These are phyloP conservation scores for Carex littledalei DNA, from an alignment of 176 grass and related monocot genomes.

Conservation along the genomic window DNA sequence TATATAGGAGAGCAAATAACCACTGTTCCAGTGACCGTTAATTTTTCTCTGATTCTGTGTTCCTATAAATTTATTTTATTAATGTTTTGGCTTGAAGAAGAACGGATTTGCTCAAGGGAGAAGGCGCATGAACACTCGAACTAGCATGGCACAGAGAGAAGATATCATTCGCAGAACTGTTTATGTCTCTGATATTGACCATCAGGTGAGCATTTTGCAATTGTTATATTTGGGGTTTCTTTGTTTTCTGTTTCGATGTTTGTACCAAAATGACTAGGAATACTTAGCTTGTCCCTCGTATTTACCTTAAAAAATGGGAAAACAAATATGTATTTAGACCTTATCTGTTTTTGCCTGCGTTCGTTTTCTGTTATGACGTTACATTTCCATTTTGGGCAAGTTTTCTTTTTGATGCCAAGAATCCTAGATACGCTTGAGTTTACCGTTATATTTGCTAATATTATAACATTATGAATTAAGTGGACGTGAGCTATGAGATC, in stretches of 20 bases:
- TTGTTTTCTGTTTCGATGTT: background rate
- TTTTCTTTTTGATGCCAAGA: background rate
- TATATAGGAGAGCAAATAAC: background rate
- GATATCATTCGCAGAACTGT: constrained; percentile 87
- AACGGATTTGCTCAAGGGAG: constrained; percentile 49
- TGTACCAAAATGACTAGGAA: background rate
- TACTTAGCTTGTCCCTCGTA: background rate
- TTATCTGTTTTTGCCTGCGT: background rate
- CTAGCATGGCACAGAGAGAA: constrained; percentile 80
- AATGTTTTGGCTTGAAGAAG: constrained; percentile 44
- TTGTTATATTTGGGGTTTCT: background rate
- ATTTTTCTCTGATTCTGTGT: background rate
- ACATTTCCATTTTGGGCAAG: background rate
- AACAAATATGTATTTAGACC: background rate
- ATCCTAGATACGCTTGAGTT: background rate
- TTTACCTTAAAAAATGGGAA: background rate
- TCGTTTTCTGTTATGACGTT: background rate
- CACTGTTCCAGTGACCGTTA: background rate
- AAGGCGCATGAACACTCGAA: constrained; percentile 76
- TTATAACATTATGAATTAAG: background rate
- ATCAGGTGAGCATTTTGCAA: constrained; percentile 44
- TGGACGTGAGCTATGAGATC: background rate
- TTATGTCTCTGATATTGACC: constrained; percentile 96
- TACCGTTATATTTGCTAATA: background rate
- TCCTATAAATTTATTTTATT: background rate